Base-by-base conservation (phyloP, 768 basidiomycete species). In the Lepiota brunneoincarnata region DNA sequence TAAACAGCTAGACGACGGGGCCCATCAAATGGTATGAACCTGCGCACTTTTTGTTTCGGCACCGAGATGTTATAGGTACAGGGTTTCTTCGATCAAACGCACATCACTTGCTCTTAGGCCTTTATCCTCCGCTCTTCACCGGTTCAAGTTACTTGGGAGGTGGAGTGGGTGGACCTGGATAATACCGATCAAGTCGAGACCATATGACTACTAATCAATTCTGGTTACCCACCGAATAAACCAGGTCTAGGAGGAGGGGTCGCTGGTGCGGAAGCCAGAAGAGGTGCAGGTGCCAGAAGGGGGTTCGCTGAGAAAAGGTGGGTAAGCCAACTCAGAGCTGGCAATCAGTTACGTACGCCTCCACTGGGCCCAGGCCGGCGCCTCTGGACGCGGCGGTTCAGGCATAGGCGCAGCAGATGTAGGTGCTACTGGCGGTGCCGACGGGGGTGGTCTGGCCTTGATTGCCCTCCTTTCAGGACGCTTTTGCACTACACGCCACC, bases 281-380 rank as follows among this genome's bases (percentile, higher is more conserved):
- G 57, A 0, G 79, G 72, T 2, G 73, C 68, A 0, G 86, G 86
- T 1, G 79, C 74, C 7, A 87, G 62, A 5, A 83, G 64, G 2
- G 87, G 85, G 61, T 89, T 88, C 3, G 89, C 88, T 89, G 61
- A 6, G 49, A 12, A 28, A 47, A 43, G 34, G 38, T 35, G 48
- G 49, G 9, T 38, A 18, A 41, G 23, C 4, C 20, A 4, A 14
- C 6, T 7, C 6, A 40, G 9, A 12, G 44, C n/a, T 4, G 15
- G 18, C n/a, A 35, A 37, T 41, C 36, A 47, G 3, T 35, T 34
- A 76, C 82, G 49, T 65, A 92, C 89, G 90, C 74, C 84, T 77
- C 90, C 89, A 92, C 61, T 91, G 88, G 0, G 89, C 82, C 90
- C 90, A 92, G 1, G 90, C 81, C n/a, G 89, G 88, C 24, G 82